These are phyloP conservation scores for Mrakiaceae sp. DNA, from an alignment of 1,284 basidiomycete genomes.

Conservation along the genomic window DNA sequence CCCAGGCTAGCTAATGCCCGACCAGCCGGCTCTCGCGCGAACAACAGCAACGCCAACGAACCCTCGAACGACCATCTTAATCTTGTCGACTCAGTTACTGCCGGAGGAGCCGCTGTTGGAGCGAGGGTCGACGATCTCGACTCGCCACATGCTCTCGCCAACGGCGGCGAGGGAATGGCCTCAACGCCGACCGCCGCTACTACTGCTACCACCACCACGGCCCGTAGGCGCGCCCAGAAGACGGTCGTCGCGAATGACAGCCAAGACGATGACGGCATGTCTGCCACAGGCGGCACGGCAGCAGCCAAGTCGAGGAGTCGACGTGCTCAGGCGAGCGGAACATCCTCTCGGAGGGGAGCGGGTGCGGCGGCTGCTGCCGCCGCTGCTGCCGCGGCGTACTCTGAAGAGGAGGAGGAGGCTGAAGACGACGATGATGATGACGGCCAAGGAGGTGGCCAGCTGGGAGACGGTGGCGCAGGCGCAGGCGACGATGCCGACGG, in stretches of 20 bases:
- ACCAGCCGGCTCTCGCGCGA: neutral
- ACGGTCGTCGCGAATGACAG: neutral
- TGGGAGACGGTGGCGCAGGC: neutral
- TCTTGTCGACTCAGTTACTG: constrained; percentile 13
- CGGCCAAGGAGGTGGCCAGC: neutral
- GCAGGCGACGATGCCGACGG: constrained; percentile 18
- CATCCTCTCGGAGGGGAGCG: neutral
- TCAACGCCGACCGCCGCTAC: neutral
- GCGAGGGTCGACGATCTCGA: constrained; percentile 12
- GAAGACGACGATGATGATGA: constrained; percentile 2
- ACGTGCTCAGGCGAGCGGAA: neutral
- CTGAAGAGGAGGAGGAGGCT: constrained; percentile 2
- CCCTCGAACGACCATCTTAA: constrained; percentile 10
- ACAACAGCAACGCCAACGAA: constrained; percentile 1
- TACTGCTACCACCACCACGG: neutral
- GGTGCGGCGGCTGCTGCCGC: neutral
- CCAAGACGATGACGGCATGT: neutral
- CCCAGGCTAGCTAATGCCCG: constrained; percentile 4
- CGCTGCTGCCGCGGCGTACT: neutral
- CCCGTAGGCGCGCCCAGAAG: neutral
- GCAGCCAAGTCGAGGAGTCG: neutral
- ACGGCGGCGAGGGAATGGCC: neutral
- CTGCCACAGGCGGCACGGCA: neutral
- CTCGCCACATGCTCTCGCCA: neutral
- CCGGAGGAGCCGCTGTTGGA: constrained; percentile 2